A percentile compares a stretch with the other conserved stretches of the same genome.
Evolutionary conservation across 192 early-diverging fungal genomes (phyloP).

Genomic region (Spinellus fusiger): DNA sequence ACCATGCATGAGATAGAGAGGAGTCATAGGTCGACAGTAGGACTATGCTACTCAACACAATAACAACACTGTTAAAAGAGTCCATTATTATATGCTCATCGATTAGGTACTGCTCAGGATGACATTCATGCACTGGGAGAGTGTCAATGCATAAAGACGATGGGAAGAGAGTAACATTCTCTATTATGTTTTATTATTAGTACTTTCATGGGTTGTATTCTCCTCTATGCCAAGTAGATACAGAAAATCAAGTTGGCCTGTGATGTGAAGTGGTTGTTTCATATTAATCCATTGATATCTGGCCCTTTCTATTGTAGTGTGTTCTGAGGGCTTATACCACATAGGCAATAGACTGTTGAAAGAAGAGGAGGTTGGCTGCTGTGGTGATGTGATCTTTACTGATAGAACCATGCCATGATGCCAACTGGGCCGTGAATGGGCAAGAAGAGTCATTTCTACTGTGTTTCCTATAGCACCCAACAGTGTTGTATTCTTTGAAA

Average conservation of each 20-base stretch:
- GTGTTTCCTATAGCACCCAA: neutral
- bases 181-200: too few species aligned
- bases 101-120: too few species aligned
- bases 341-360: constrained; percentile 11
- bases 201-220: too few species aligned
- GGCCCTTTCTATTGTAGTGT: neutral
- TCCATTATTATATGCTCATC: too few species aligned
- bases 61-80: too few species aligned
- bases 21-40: too few species aligned
- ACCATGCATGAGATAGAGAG: too few species aligned
- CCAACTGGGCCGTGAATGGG: neutral
- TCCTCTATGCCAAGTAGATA: neutral
- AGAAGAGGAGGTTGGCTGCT: neutral
- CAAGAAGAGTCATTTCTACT: neutral
- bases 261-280: neutral
- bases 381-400: neutral
- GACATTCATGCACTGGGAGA: too few species aligned
- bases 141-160: too few species aligned
- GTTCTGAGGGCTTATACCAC: constrained; percentile 16
- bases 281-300: neutral
- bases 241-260: neutral
- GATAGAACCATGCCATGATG: neutral
- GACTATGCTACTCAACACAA: too few species aligned
- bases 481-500: neutral
- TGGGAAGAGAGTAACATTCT: too few species aligned